Percentiles rank a stretch among this genome's conserved stretches.
These are phyloP conservation scores for Citrus maxima DNA, from an alignment of 345 rosid species.

Conservation along the genomic window DNA sequence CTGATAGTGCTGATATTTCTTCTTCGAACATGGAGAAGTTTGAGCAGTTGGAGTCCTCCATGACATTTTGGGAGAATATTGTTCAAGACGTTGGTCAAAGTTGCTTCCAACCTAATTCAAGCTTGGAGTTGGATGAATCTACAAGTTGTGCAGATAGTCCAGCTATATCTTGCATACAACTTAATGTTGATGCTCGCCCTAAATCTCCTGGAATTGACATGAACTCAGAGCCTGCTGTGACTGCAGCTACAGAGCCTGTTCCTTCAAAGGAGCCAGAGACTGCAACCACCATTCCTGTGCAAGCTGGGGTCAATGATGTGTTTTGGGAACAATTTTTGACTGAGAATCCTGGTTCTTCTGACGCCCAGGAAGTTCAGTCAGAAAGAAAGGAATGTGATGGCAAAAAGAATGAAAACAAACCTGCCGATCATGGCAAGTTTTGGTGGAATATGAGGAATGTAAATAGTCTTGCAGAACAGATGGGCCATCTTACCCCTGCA, in stretches of 20 bases:
- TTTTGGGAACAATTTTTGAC: constrained; percentile 98
- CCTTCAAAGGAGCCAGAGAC: constrained; percentile 29
- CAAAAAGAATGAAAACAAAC: constrained; percentile 41
- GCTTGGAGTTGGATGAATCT: constrained; percentile 65
- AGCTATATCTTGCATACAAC: constrained; percentile 48
- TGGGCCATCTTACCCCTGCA: constrained; percentile 80
- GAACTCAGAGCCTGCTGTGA: constrained; percentile 61
- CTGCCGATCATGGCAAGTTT: constrained; percentile 45
- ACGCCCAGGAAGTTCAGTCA: constrained; percentile 68
- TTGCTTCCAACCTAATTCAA: constrained; percentile 24
- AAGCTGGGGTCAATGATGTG: constrained; percentile 76
- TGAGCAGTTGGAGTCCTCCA: constrained; percentile 63
- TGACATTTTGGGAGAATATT: constrained; percentile 71
- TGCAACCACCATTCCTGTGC: constrained; percentile 31
- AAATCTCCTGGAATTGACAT: constrained; percentile 76
- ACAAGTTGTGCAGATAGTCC: constrained; percentile 72
- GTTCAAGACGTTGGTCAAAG: constrained; percentile 35
- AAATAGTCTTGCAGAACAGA: constrained; percentile 74
- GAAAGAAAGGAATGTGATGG: constrained; percentile 61
- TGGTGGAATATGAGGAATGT: constrained; percentile 70
- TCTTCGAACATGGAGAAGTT: constrained; percentile 44
- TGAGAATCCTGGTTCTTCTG: constrained; percentile 83
- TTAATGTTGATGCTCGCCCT: constrained; percentile 41
- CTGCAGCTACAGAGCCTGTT: constrained; percentile 33
- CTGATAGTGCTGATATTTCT: constrained; percentile 29